phyloP scores from a whole-genome alignment of 345 rosid genomes.

The Eucalyptus curtisii region DNA sequence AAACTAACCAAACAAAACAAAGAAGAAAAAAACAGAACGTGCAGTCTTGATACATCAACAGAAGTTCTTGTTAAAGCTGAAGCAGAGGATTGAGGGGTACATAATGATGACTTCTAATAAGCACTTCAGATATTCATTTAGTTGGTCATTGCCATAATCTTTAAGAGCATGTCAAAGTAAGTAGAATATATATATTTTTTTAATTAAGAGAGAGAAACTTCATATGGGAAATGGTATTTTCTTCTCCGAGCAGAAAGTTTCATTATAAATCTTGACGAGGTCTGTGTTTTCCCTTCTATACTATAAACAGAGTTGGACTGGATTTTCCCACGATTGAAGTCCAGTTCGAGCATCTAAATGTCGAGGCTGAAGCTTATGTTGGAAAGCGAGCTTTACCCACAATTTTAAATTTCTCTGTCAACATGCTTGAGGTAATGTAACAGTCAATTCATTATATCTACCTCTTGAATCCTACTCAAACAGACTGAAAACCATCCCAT shows the following conservation, averaged over 20 bases:
- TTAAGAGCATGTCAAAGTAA: neutral
- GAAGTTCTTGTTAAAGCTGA: slow-evolving; percentile 74
- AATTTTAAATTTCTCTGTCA: slow-evolving; percentile 25
- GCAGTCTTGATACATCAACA: no score
- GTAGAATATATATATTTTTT: no score
- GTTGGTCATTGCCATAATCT: neutral
- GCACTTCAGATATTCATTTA: neutral
- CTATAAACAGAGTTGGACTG: slow-evolving; percentile 58
- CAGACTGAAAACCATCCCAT: neutral
- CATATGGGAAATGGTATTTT: neutral
- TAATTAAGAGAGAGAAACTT: neutral
- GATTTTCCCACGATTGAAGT: slow-evolving; percentile 86
- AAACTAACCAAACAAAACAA: no score
- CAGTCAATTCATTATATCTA: slow-evolving; percentile 1
- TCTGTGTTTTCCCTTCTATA: neutral
- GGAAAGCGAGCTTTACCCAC: slow-evolving; percentile 59
- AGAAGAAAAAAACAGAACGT: no score
- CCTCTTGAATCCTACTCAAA: neutral
- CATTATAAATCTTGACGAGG: neutral
- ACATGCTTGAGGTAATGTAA: slow-evolving; percentile 34
- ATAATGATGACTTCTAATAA: neutral
- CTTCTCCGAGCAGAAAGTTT: neutral
- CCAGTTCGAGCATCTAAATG: slow-evolving; percentile 55
- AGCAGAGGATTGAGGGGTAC: slow-evolving; percentile 59
- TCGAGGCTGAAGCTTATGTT: slow-evolving; percentile 50